Evolutionary conservation across 2,329 filamentous ascomycete species (phyloP).

Genomic region (Microthyrium microscopicum): DNA sequence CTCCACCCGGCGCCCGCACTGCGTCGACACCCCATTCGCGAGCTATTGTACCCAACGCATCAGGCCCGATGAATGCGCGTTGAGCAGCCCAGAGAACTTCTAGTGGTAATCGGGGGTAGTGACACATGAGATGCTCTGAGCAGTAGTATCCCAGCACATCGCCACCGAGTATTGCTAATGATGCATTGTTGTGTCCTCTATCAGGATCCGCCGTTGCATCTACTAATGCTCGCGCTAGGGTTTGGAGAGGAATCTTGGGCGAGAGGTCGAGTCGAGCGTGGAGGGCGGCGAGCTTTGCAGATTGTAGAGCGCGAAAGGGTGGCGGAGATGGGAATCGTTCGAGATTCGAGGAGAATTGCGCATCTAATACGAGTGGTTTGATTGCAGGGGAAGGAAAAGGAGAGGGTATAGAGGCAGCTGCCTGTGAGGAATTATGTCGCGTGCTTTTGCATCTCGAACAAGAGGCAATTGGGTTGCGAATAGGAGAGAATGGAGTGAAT

Average conservation of each 20-base stretch:
- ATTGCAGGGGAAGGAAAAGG: not conserved
- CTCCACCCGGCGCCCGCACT: slow-evolving; percentile 71
- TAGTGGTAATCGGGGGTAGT: slow-evolving; percentile 82
- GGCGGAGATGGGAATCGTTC: slow-evolving; percentile 50
- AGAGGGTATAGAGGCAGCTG: not conserved
- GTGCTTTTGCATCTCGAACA: too few species aligned
- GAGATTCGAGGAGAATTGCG: not conserved
- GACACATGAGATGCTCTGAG: slow-evolving; percentile 72
- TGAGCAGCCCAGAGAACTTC: slow-evolving; percentile 73
- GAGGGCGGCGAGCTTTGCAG: slow-evolving; percentile 80
- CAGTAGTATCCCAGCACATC: slow-evolving; percentile 80
- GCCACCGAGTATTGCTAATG: slow-evolving; percentile 64
- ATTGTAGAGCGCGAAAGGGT: slow-evolving; percentile 47
- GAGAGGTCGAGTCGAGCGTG: slow-evolving; percentile 78
- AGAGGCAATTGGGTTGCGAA: too few species aligned
- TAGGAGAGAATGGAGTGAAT: too few species aligned
- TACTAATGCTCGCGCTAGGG: slow-evolving; percentile 70
- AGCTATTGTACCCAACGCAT: slow-evolving; percentile 56
- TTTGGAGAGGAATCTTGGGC: slow-evolving; percentile 65
- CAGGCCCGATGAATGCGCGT: slow-evolving; percentile 64
- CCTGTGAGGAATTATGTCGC: not conserved
- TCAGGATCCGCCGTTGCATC: slow-evolving; percentile 70
- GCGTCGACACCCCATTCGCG: slow-evolving; percentile 82
- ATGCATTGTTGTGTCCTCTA: slow-evolving; percentile 72
- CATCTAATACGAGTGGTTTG: not conserved